Evolutionary conservation across 2,329 filamentous ascomycete species (phyloP).

Genomic region (Calonectria pseudoturangicola): DNA sequence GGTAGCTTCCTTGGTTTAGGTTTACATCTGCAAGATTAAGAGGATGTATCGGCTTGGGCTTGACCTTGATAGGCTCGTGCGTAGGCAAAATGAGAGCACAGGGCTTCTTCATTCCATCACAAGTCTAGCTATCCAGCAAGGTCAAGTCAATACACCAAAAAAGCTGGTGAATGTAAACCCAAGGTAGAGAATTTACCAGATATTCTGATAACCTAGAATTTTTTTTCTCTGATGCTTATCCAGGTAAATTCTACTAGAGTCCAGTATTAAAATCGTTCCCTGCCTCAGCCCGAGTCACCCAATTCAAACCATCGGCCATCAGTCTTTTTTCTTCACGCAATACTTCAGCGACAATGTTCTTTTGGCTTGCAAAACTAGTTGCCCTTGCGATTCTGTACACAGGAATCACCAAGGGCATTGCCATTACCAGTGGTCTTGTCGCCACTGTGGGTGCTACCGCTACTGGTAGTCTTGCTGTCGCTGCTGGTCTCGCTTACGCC

Average conservation of each 20-base stretch:
- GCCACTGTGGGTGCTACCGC: not conserved
- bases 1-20: no score
- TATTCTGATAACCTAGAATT: not conserved
- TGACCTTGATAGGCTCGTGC: no score
- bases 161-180: no score
- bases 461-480: not conserved
- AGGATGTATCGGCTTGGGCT: no score
- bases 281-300: not conserved
- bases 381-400: not conserved
- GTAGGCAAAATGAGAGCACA: no score
- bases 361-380: not conserved
- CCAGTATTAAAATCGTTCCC: not conserved
- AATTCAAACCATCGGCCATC: not conserved
- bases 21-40: no score
- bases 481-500: not conserved
- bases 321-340: not conserved
- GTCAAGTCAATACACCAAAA: no score
- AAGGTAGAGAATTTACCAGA: no score
- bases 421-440: not conserved
- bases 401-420: not conserved
- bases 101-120: no score
- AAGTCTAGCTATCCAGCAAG: no score
- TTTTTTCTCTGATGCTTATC: not conserved
- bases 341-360: not conserved
- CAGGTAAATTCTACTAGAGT: not conserved